Evolutionary conservation across 148 eudicot species (phyloP), one percentile per base, ranked within the genome.

Genomic region (Diospyros lotus): DNA sequence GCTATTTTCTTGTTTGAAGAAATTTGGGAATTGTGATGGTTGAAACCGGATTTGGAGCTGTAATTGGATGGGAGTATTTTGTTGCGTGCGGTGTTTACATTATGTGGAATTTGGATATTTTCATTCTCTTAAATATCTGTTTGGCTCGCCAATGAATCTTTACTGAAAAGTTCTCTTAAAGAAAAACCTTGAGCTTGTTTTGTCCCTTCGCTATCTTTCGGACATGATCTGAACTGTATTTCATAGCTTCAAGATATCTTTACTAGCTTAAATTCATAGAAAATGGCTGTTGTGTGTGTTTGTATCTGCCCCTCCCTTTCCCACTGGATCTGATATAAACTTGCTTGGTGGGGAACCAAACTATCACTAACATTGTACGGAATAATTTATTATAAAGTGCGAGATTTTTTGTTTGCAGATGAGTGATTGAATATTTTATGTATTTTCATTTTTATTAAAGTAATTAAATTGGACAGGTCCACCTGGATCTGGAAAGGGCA

Each of bases 401-500:
- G 44, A 15, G 3, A 45, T 66, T 66, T 43, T 28, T 28, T 28
- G 28, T 28, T 28, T 28, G 28, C 28, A 28, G 28, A 28, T 28
- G 28, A 28, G 28, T 28, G 28, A 28, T 28, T 28, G 28, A 28
- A 28, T 28, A 28, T 28, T 28, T 28, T 28, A 28, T 28, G 28
- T 28, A 28, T 48, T 4, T 48, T 48, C 52, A 48, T 8, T 48
- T 48, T 48, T 48, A 48, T 4, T 48, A 54, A 58, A 44, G 38
- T 8, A 9, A 41, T 38, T 45, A 55, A 15, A 1, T 62, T n/a
- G 66, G 71, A 55, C 82, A 95, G 98, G 99, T 64, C 99, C 99
- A 54, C 98, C 99, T 75, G 99, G 97, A 74, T 95, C 93, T 18
- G 99, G 99, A 6, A 95, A 95, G 87, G 99, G 99, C 53, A 95